Percentiles rank a stretch among this genome's conserved stretches.
These are phyloP conservation scores for Botrytis hyacinthi DNA, from an alignment of 2,329 filamentous ascomycete species.

Conservation along the genomic window DNA sequence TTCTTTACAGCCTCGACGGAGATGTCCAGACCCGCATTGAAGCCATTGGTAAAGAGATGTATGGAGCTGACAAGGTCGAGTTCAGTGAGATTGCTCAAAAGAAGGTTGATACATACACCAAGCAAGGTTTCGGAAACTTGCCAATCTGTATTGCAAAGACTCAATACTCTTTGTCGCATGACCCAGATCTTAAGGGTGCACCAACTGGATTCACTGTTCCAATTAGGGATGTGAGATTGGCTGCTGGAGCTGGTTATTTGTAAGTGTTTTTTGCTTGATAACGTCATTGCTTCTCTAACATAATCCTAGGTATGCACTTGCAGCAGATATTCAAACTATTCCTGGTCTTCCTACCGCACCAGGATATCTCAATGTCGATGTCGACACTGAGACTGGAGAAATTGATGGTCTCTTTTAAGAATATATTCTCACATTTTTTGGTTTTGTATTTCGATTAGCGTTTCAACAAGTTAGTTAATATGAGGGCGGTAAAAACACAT, in stretches of 20 bases:
- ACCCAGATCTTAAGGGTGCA: slow-evolving; percentile 90
- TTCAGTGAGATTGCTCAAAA: slow-evolving; percentile 92
- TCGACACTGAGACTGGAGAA: slow-evolving; percentile 77
- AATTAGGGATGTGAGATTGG: slow-evolving; percentile 90
- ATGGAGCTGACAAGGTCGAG: slow-evolving; percentile 84
- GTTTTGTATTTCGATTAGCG: slow-evolving; percentile 15
- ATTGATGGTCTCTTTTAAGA: slow-evolving; percentile 83
- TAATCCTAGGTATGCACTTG: slow-evolving; percentile 71
- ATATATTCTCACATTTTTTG: neutral
- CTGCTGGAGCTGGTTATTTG: slow-evolving; percentile 90
- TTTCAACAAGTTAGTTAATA: slow-evolving; percentile 20
- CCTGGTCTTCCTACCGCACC: slow-evolving; percentile 92
- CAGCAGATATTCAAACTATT: slow-evolving; percentile 97
- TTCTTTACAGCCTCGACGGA: slow-evolving; percentile 79
- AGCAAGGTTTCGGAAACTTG: slow-evolving; percentile 86
- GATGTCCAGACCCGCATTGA: slow-evolving; percentile 87
- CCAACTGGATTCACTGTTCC: slow-evolving; percentile 92
- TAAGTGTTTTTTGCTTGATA: slow-evolving; percentile 47
- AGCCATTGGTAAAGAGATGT: slow-evolving; percentile 87
- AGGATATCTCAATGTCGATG: slow-evolving; percentile 92
- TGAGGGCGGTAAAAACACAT: slow-evolving; percentile 14
- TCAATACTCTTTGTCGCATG: slow-evolving; percentile 93
- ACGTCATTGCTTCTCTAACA: slow-evolving; percentile 39
- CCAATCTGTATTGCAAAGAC: slow-evolving; percentile 98
- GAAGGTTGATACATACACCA: slow-evolving; percentile 93